Evolutionary conservation across 768 basidiomycete species (phyloP).

Genomic region (Kwoniella pini): DNA sequence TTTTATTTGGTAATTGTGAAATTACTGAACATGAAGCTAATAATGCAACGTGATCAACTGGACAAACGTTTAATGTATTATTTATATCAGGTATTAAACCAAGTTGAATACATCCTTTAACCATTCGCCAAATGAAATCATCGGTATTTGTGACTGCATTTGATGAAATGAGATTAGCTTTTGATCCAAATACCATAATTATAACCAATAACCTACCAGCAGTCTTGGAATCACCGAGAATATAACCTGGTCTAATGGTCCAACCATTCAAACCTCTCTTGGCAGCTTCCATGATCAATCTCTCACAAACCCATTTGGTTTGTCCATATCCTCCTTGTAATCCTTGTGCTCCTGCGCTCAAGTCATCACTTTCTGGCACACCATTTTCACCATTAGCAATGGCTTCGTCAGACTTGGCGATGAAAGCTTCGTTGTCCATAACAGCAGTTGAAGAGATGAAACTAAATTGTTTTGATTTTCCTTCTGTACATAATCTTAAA

Average conservation of each 20-base stretch:
- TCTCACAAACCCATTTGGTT: constrained; percentile 98
- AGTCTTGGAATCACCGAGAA: constrained; percentile 84
- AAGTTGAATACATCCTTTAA: constrained; percentile 98
- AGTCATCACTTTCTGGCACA: constrained; percentile 80
- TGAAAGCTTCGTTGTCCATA: constrained; percentile 87
- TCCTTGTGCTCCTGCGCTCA: constrained; percentile 74
- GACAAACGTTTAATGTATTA: constrained; percentile 97
- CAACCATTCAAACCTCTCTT: constrained; percentile 78
- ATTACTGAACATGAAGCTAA: constrained; percentile 71
- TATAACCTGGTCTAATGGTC: constrained; percentile 90
- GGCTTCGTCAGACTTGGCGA: constrained; percentile 75
- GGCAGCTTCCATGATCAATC: constrained; percentile 86
- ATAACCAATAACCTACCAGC: constrained; percentile 65
- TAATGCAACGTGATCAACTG: constrained; percentile 91
- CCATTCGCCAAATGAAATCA: constrained; percentile 96
- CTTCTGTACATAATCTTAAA: constrained; percentile 67
- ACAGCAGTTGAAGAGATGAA: constrained; percentile 97
- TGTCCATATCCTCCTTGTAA: constrained; percentile 95
- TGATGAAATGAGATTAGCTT: background rate
- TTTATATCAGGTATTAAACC: constrained; percentile 95
- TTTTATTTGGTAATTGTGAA: constrained; percentile 58
- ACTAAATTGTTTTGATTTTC: constrained; percentile 71
- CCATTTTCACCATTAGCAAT: constrained; percentile 61
- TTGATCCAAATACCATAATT: background rate
- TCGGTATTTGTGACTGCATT: constrained; percentile 90